phyloP scores from a whole-genome alignment of 2,329 filamentous ascomycete species.

The Aspergillus latus region DNA sequence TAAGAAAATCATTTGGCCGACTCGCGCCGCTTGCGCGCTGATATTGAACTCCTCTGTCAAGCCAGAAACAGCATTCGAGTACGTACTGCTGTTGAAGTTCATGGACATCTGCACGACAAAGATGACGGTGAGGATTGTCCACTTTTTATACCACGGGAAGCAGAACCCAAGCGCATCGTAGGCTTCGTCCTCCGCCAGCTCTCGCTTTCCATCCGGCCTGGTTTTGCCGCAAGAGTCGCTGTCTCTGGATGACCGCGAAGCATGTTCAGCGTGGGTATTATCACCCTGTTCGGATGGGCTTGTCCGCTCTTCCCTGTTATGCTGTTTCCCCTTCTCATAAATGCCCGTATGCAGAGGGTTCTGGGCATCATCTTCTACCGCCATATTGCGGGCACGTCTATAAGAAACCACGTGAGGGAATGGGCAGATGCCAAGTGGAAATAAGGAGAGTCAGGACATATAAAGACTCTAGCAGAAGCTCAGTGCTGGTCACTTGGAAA shows the following conservation, averaged over 20 bases:
- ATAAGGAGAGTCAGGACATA: not conserved
- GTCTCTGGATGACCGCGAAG: constrained; percentile 16
- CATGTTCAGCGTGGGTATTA: constrained; percentile 19
- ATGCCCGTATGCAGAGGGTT: not conserved
- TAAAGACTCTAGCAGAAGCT: not conserved
- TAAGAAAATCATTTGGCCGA: constrained; percentile 74
- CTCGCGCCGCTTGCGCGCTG: constrained; percentile 65
- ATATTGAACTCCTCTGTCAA: constrained; percentile 67
- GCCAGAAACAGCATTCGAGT: constrained; percentile 67
- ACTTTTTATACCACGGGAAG: constrained; percentile 63
- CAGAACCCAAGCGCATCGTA: constrained; percentile 63
- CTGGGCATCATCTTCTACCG: not conserved
- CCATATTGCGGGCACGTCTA: constrained; percentile 3
- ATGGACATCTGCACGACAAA: constrained; percentile 73
- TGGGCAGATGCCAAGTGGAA: not conserved
- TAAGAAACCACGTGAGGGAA: not conserved
- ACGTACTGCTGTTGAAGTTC: constrained; percentile 76
- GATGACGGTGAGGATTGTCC: constrained; percentile 69
- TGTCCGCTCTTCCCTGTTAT: not conserved
- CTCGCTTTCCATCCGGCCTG: constrained; percentile 29
- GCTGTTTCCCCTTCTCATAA: constrained; percentile 1
- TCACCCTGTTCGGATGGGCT: constrained; percentile 13
- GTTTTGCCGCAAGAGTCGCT: constrained; percentile 16
- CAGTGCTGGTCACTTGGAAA: not conserved
- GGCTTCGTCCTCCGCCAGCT: constrained; percentile 56